A percentile compares a stretch with the other conserved stretches of the same genome.
Conservation (phyloP, 768 basidiomycete genomes). For the Ramaria sp. region DNA sequence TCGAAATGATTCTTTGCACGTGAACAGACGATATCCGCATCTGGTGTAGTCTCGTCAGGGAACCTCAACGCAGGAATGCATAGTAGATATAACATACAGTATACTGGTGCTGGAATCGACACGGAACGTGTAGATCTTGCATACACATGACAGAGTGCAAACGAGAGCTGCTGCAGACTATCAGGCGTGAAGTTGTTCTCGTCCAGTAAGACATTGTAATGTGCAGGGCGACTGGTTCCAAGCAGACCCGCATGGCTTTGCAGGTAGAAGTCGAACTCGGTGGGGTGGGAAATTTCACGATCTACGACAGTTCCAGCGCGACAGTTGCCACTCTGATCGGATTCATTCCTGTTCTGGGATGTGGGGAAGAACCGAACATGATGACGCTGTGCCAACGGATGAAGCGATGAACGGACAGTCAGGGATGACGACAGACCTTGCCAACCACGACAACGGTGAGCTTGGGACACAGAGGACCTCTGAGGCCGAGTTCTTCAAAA, state of each 20-base stretch:
- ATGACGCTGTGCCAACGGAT: conserved; percentile 13
- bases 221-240: conserved; percentile 63
- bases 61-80: neutral
- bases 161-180: conserved; percentile 58
- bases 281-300: conserved; percentile 54
- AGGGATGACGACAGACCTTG: conserved; percentile 60
- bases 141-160: conserved; percentile 72
- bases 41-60: conserved; percentile 23
- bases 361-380: conserved; percentile 44
- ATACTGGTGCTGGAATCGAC: conserved; percentile 75
- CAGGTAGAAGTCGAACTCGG: conserved; percentile 70
- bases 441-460: conserved; percentile 76
- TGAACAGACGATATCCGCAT: conserved; percentile 68
- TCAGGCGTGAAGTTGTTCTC: conserved; percentile 24
- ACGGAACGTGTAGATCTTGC: conserved; percentile 73
- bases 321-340: conserved; percentile 62
- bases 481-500: conserved; percentile 45
- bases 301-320: conserved; percentile 75
- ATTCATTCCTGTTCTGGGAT: conserved; percentile 23
- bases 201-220: conserved; percentile 37
- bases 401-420: neutral
- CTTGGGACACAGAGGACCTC: conserved; percentile 26
- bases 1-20: conserved; percentile 76
- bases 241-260: conserved; percentile 69
- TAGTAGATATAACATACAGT: conserved; percentile 39